A percentile compares a stretch with the other conserved stretches of the same genome.
Conservation (phyloP, 2,329 filamentous ascomycete genomes). For the Plectosphaerella sp. region DNA sequence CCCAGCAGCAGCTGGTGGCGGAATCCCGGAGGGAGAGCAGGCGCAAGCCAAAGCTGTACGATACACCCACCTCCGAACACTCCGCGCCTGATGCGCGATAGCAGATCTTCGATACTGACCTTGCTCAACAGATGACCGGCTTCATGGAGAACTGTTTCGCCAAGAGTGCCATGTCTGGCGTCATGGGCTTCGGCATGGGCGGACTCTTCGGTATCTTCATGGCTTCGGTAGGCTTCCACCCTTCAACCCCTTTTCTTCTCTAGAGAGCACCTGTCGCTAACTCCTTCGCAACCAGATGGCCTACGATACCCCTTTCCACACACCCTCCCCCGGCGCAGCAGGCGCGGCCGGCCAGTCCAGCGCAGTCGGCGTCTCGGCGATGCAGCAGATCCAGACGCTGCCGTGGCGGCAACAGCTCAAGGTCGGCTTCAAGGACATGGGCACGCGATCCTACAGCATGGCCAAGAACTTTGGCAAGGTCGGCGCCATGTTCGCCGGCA, state of each 20-base stretch:
- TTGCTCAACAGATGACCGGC: constrained; percentile 60
- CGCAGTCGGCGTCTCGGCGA: background rate
- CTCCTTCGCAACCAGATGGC: constrained; percentile 64
- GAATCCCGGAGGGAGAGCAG: constrained; percentile 36
- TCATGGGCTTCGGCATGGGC: constrained; percentile 90
- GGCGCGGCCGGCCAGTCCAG: constrained; percentile 20
- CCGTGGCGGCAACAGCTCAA: constrained; percentile 81
- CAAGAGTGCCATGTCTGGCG: constrained; percentile 85
- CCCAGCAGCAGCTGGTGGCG: constrained; percentile 22
- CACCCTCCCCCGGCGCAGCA: constrained; percentile 31
- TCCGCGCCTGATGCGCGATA: background rate
- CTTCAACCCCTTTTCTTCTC: background rate
- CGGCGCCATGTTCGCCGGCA: constrained; percentile 84
- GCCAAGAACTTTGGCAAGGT: constrained; percentile 96
- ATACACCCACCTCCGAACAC: constrained; percentile 5
- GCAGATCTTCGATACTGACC: background rate
- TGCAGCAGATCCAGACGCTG: constrained; percentile 49
- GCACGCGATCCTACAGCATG: constrained; percentile 70
- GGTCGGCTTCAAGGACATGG: constrained; percentile 92
- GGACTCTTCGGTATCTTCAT: constrained; percentile 97
- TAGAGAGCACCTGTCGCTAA: background rate
- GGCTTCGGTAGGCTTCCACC: constrained; percentile 68
- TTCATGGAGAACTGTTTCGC: constrained; percentile 89
- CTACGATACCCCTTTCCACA: constrained; percentile 87
- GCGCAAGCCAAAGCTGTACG: constrained; percentile 47